Conservation (phyloP, 768 basidiomycete species). For the Fibroporia radiculosa region DNA sequence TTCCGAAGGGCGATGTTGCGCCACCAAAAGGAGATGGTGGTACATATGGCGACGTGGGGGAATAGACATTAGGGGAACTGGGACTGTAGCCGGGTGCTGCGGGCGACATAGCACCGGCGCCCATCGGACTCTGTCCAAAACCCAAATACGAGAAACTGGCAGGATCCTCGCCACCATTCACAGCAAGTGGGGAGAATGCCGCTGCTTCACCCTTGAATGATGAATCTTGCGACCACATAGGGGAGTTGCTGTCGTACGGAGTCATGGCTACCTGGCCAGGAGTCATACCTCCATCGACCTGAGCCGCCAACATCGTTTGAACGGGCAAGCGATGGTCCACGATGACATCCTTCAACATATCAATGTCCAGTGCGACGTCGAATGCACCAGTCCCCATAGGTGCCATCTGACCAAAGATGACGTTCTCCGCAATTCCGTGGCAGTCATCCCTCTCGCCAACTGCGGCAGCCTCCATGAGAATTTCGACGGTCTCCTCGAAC, state of each 20-base stretch:
- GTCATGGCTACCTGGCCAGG: slow-evolving; percentile 92
- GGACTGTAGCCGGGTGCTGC: slow-evolving; percentile 85
- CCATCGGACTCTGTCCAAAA: slow-evolving; percentile 81
- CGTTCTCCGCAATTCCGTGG: slow-evolving; percentile 97
- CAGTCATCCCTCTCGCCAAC: slow-evolving; percentile 98
- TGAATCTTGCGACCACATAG: slow-evolving; percentile 65
- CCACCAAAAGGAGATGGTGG: slow-evolving; percentile 78
- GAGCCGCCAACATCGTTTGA: slow-evolving; percentile 64
- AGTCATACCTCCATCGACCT: slow-evolving; percentile 83
- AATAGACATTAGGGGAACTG: slow-evolving; percentile 83
- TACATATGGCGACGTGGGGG: slow-evolving; percentile 85
- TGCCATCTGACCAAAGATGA: slow-evolving; percentile 99
- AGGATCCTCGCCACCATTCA: slow-evolving; percentile 74
- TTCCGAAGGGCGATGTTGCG: slow-evolving; percentile 77
- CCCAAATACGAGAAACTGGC: slow-evolving; percentile 60
- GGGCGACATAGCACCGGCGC: slow-evolving; percentile 85
- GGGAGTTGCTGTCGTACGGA: slow-evolving; percentile 90
- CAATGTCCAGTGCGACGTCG: slow-evolving; percentile 92
- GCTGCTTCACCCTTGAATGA: slow-evolving; percentile 79
- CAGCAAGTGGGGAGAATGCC: slow-evolving; percentile 91
- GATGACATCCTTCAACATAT: slow-evolving; percentile 98
- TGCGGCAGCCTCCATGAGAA: slow-evolving; percentile 97
- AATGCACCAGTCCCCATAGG: slow-evolving; percentile 98
- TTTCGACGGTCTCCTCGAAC: slow-evolving; percentile 99
- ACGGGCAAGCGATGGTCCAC: slow-evolving; percentile 92